A percentile compares a stretch with the other conserved stretches of the same genome.
phyloP scores from a whole-genome alignment of 2,329 filamentous ascomycete species.

The Cytospora leucostoma region DNA sequence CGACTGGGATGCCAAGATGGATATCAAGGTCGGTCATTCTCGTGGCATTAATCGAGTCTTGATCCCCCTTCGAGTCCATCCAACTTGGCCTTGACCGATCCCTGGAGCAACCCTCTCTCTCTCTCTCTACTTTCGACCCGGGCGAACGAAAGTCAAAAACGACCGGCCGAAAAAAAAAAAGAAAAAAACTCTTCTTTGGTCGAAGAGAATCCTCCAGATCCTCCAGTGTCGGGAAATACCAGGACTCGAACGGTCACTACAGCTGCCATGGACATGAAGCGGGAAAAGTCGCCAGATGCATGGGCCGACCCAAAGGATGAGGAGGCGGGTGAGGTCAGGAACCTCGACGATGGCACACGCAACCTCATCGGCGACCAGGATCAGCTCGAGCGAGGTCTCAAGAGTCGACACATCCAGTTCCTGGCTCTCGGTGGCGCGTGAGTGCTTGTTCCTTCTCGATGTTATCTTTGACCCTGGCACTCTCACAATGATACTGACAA shows the following conservation, averaged over 20 bases:
- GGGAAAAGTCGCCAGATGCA: constrained; percentile 7
- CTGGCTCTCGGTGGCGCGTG: constrained; percentile 27
- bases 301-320: constrained; percentile 23
- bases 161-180: neutral
- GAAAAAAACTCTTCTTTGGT: neutral
- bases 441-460: neutral
- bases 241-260: constrained; percentile 1
- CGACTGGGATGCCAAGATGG: too few relatives aligned
- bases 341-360: constrained; percentile 16
- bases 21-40: neutral
- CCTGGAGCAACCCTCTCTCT: neutral
- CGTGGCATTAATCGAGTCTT: too few relatives aligned
- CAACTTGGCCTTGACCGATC: neutral
- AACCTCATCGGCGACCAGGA: constrained; percentile 25
- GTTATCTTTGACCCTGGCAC: neutral
- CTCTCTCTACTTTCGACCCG: neutral
- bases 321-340: constrained; percentile 22
- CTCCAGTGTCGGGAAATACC: neutral
- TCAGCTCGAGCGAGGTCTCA: constrained; percentile 28
- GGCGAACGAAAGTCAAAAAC: neutral
- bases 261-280: constrained; percentile 21
- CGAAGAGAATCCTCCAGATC: neutral
- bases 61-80: neutral
- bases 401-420: constrained; percentile 28
- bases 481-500: constrained; percentile 4